Evolutionary conservation across 2,329 filamentous ascomycete genomes (phyloP).

Genomic region (Aspergillus eucalypticola): DNA sequence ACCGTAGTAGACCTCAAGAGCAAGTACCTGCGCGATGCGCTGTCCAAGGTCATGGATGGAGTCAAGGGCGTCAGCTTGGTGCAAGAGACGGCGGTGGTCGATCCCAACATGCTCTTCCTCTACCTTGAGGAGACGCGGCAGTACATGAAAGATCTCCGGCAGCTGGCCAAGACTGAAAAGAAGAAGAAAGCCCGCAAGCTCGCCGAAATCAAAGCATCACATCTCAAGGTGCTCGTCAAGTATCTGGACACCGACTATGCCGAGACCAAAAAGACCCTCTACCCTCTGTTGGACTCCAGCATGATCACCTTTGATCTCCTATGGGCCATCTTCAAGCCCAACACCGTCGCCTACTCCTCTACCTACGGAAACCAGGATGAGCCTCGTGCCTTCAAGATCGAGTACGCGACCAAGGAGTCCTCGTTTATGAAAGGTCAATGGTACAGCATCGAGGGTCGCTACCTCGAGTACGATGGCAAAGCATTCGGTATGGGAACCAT

Average conservation of each 20-base stretch:
- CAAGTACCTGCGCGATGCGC: conserved; percentile 69
- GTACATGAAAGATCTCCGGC: conserved; percentile 65
- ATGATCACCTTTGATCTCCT: conserved; percentile 86
- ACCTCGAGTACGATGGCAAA: conserved; percentile 88
- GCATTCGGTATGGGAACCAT: conserved; percentile 75
- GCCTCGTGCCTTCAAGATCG: conserved; percentile 79
- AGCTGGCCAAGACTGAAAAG: conserved; percentile 60
- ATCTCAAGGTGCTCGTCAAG: conserved; percentile 68
- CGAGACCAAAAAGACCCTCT: conserved; percentile 74
- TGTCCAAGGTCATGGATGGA: conserved; percentile 71
- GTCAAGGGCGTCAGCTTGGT: conserved; percentile 78
- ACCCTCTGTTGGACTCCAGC: conserved; percentile 76
- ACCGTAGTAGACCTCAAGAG: conserved; percentile 83
- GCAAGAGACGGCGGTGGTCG: conserved; percentile 72
- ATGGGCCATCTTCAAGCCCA: conserved; percentile 87
- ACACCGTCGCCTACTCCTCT: conserved; percentile 73
- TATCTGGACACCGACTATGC: conserved; percentile 83
- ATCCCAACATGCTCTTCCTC: conserved; percentile 70
- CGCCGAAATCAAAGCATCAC: conserved; percentile 42
- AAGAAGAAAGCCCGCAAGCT: conserved; percentile 44
- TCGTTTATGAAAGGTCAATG: conserved; percentile 71
- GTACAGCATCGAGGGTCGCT: conserved; percentile 72
- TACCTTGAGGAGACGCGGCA: conserved; percentile 76
- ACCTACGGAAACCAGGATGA: conserved; percentile 77
- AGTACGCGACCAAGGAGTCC: conserved; percentile 69